Percentiles rank a stretch among this genome's conserved stretches.
These are phyloP conservation scores for Scalesia atractyloides DNA, from an alignment of 129 eudicot genomes.

Conservation along the genomic window DNA sequence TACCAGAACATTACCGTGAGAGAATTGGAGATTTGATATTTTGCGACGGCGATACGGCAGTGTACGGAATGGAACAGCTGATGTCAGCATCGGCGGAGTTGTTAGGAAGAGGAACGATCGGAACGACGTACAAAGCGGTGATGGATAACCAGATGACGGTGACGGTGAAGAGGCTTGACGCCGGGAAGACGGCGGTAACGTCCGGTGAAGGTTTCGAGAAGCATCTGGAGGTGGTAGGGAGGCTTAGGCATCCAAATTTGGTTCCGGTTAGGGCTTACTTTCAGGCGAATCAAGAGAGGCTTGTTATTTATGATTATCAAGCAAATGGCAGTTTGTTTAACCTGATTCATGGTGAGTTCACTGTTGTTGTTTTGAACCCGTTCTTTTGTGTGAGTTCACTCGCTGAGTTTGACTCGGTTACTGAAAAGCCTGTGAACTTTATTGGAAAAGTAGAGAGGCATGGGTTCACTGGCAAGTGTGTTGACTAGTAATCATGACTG, in stretches of 20 bases:
- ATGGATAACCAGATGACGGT: slow-evolving; percentile 63
- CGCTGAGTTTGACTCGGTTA: slow-evolving; percentile 31
- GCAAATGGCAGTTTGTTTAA: slow-evolving; percentile 80
- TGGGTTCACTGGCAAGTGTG: slow-evolving; percentile 15
- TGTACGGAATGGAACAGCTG: slow-evolving; percentile 62
- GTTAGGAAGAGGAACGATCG: slow-evolving; percentile 83
- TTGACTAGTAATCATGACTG: slow-evolving; percentile 21
- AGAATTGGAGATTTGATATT: slow-evolving; percentile 59
- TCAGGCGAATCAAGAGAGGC: slow-evolving; percentile 74
- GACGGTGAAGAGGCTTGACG: slow-evolving; percentile 82
- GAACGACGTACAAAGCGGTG: slow-evolving; percentile 81
- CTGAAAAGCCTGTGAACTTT: slow-evolving; percentile 26
- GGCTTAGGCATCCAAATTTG: slow-evolving; percentile 75
- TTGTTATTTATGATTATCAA: slow-evolving; percentile 76
- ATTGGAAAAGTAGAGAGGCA: slow-evolving; percentile 15
- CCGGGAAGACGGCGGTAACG: slow-evolving; percentile 55
- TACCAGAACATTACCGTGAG: slow-evolving; percentile 29
- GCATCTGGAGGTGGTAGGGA: slow-evolving; percentile 71
- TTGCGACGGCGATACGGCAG: slow-evolving; percentile 58
- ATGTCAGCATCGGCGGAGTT: slow-evolving; percentile 94
- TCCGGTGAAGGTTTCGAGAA: slow-evolving; percentile 66
- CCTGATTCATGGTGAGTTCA: slow-evolving; percentile 73
- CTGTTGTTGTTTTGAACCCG: slow-evolving; percentile 21
- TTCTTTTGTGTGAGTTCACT: slow-evolving; percentile 21
- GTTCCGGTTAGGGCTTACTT: slow-evolving; percentile 80